Evolutionary conservation across 352 stramenopile genomes (phyloP).

Genomic region (Globisporangium polare): DNA sequence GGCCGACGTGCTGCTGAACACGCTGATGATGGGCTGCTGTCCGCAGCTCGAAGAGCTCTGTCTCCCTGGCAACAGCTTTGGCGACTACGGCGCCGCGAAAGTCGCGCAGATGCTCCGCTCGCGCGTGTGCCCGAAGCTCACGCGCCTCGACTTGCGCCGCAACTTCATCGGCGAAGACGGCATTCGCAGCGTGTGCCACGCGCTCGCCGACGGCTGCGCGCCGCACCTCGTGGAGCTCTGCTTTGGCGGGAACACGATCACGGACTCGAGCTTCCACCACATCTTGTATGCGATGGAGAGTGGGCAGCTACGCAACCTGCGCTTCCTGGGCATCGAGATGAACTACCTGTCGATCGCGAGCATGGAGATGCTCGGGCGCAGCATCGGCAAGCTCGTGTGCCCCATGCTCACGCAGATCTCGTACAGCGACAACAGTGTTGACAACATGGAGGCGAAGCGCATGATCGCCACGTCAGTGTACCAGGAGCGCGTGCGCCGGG

Average conservation of each 20-base stretch:
- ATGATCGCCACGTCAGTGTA: constrained; percentile 74
- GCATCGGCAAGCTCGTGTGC: constrained; percentile 76
- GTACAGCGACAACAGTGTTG: constrained; percentile 83
- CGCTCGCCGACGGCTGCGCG: constrained; percentile 64
- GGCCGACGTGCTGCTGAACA: constrained; percentile 77
- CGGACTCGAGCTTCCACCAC: constrained; percentile 82
- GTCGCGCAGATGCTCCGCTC: constrained; percentile 79
- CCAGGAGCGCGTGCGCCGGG: constrained; percentile 64
- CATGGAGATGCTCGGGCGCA: constrained; percentile 85
- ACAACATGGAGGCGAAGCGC: constrained; percentile 70
- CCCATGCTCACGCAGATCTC: constrained; percentile 82
- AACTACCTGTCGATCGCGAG: constrained; percentile 81
- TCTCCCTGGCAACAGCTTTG: constrained; percentile 81
- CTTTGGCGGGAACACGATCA: constrained; percentile 79
- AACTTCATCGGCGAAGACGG: constrained; percentile 87
- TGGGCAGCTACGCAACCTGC: constrained; percentile 45
- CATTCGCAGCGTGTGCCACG: constrained; percentile 63
- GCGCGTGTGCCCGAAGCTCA: constrained; percentile 74
- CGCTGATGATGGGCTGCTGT: constrained; percentile 73
- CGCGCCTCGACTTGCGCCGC: constrained; percentile 67
- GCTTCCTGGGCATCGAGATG: constrained; percentile 82
- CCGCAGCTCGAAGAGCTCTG: constrained; percentile 75
- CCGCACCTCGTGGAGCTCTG: constrained; percentile 69
- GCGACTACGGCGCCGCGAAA: constrained; percentile 79
- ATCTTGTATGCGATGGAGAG: constrained; percentile 83